phyloP scores from a whole-genome alignment of 83 land plant genomes.

The Thuja plicata region DNA sequence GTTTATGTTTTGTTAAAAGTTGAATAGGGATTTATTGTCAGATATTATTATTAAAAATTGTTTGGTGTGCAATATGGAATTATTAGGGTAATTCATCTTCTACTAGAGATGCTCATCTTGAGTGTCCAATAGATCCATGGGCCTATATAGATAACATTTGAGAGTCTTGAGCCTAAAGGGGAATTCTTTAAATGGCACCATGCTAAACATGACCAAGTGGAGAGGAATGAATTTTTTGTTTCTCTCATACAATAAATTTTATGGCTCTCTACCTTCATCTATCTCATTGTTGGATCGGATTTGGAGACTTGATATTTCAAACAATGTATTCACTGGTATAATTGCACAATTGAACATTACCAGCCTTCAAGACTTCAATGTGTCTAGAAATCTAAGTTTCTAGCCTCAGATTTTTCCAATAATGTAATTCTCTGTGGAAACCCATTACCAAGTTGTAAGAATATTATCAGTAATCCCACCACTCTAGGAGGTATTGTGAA shows the following conservation, averaged over 20 bases:
- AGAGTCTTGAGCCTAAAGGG: conserved; percentile 78
- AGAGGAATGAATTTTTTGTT: conserved; percentile 54
- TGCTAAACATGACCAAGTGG: conserved; percentile 73
- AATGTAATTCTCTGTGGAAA: conserved; percentile 63
- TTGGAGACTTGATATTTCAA: conserved; percentile 66
- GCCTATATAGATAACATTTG: conserved; percentile 37
- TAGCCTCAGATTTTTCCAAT: conserved; percentile 38
- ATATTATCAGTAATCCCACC: conserved; percentile 26
- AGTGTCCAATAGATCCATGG: conserved; percentile 43
- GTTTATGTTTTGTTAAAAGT: no score
- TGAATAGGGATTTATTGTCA: no score
- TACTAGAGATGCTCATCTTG: conserved; percentile 50
- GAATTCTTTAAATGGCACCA: conserved; percentile 56
- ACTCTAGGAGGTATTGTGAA: conserved; percentile 25
- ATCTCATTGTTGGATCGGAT: conserved; percentile 40
- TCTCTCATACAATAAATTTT: conserved; percentile 58
- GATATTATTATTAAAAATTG: no score
- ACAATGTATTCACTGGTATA: conserved; percentile 54
- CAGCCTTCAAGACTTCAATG: conserved; percentile 63
- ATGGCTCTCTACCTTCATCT: conserved; percentile 59
- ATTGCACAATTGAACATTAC: conserved; percentile 47
- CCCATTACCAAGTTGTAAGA: conserved; percentile 44
- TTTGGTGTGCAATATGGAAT: conserved; percentile 56
- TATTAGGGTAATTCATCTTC: conserved; percentile 55
- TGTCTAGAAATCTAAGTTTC: conserved; percentile 62